Evolutionary conservation across 139 green algal species (phyloP), one percentile per base, ranked within the genome.

Genomic region (Chlamydomonas sphaeroides): DNA sequence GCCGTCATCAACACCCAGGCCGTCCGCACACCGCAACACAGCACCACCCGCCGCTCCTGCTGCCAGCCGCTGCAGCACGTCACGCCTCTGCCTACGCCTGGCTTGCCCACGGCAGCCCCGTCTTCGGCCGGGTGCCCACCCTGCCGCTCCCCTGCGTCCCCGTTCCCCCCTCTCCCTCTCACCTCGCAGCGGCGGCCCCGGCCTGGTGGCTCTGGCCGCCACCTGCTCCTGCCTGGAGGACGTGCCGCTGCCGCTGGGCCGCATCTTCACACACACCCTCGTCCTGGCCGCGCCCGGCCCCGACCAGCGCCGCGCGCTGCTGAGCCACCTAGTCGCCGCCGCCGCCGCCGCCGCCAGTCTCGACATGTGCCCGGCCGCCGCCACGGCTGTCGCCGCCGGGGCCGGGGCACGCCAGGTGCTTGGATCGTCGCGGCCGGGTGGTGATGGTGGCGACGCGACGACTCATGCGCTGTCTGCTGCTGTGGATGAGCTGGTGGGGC

Each of bases 251-350:
- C 79, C 90, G 5, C 66, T 98, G 51, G 88, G 94, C 11, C 87
- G 92, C 53, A 93, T 83, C 88, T 98, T 98, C 92, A 98, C 93
- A 0, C 94, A 98, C 83, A 89, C 96, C 67, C 21, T 98, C 0
- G 53, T 65, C 11, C 28, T 95, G 25, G 84, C 89, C 23, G 82
- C 89, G 7, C 86, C 93, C 17, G 80, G 83, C 49, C 61, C 87
- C 36, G 36, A 76, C 28, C n/a, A 90, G 33, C 86, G 90, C 32
- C 39, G 33, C 33, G 36, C 5, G 1, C 69, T 95, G 74, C 83
- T 95, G 70, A 15, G 38, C 1, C 83, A 88, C n/a, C 63, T 92
- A 76, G 49, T 93, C 35, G 82, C 30, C 10, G 79, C 70, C 8
- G 63, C 83, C 2, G 63, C 49, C 20, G 65, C 75, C 36, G 53